These are phyloP conservation scores for Litchi chinensis DNA, from an alignment of 345 rosid genomes.

Conservation along the genomic window DNA sequence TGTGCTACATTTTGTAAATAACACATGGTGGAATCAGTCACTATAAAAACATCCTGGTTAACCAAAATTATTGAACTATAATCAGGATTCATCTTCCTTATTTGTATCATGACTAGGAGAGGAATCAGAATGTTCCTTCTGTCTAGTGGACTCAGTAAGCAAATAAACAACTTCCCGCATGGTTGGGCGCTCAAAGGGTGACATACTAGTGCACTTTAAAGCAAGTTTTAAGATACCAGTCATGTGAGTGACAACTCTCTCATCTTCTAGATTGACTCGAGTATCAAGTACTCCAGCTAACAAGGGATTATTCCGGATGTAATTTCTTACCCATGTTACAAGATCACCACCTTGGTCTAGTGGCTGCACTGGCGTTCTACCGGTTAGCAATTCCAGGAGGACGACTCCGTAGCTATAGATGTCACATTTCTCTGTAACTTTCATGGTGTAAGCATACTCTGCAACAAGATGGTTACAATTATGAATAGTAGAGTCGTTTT, in stretches of 20 bases:
- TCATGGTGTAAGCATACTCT: slow-evolving; percentile 97
- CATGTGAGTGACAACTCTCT: slow-evolving; percentile 64
- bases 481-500: background rate
- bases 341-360: slow-evolving; percentile 92
- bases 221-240: slow-evolving; percentile 72
- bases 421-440: slow-evolving; percentile 91
- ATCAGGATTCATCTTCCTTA: slow-evolving; percentile 17
- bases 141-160: slow-evolving; percentile 67
- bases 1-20: background rate
- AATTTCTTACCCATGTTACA: slow-evolving; percentile 74
- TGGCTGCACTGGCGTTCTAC: slow-evolving; percentile 85
- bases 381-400: slow-evolving; percentile 67
- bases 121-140: slow-evolving; percentile 34
- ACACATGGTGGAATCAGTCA: slow-evolving; percentile 15
- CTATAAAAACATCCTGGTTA: slow-evolving; percentile 16
- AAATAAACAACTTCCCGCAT: slow-evolving; percentile 77
- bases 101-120: slow-evolving; percentile 23
- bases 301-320: slow-evolving; percentile 50
- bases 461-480: slow-evolving; percentile 13
- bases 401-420: slow-evolving; percentile 94
- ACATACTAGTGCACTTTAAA: slow-evolving; percentile 64
- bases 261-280: slow-evolving; percentile 55
- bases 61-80: slow-evolving; percentile 13
- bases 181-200: slow-evolving; percentile 65
- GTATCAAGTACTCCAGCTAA: slow-evolving; percentile 65